Conservation (phyloP, 371 early-diverging fungal species). For the Actinomucor elegans region DNA sequence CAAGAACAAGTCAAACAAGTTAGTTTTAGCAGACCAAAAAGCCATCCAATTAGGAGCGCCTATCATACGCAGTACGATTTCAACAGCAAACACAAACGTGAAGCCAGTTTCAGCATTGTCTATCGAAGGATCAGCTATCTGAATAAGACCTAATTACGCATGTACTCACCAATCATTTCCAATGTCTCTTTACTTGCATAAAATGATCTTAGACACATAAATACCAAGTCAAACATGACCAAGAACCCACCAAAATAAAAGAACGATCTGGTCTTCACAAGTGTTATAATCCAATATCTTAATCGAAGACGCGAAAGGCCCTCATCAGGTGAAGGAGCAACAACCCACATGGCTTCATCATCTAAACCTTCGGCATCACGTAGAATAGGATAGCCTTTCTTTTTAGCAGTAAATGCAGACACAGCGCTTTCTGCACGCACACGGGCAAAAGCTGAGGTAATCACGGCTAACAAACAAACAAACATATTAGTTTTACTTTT, state of each 20-base stretch:
- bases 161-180: too few relatives aligned
- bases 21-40: slow-evolving; percentile 51
- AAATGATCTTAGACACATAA: slow-evolving; percentile 57
- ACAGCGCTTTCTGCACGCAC: slow-evolving; percentile 52
- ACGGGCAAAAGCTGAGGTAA: slow-evolving; percentile 61
- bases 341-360: slow-evolving; percentile 43
- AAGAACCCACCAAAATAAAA: slow-evolving; percentile 49
- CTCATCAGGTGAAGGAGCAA: slow-evolving; percentile 47
- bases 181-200: slow-evolving; percentile 34
- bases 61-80: slow-evolving; percentile 50
- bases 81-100: slow-evolving; percentile 51
- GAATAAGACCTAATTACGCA: too few relatives aligned
- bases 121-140: too few relatives aligned
- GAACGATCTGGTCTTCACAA: slow-evolving; percentile 48
- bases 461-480: slow-evolving; percentile 45
- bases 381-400: slow-evolving; percentile 27
- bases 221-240: slow-evolving; percentile 45
- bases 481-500: neutral
- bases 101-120: slow-evolving; percentile 53
- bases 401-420: slow-evolving; percentile 56
- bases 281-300: slow-evolving; percentile 32
- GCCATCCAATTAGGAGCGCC: slow-evolving; percentile 48
- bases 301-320: slow-evolving; percentile 29
- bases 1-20: slow-evolving; percentile 49
- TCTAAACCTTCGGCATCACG: slow-evolving; percentile 25